A percentile compares a stretch with the other conserved stretches of the same genome.
phyloP scores from a whole-genome alignment of 768 basidiomycete genomes.

The Naganishia randhawae region DNA sequence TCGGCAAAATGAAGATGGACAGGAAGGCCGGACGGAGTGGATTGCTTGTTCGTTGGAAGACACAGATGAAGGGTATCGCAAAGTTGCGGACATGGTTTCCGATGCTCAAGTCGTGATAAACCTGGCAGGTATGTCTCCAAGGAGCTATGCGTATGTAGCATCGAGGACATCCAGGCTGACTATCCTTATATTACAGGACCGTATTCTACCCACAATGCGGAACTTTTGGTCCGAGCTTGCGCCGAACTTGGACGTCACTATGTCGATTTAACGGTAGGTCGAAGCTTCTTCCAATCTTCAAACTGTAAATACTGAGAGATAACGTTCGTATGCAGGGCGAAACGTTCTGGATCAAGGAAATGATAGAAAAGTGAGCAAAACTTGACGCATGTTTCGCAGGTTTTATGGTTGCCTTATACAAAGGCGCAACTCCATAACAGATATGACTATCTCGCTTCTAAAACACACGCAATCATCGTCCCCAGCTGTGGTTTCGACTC shows the following conservation, averaged over 20 bases:
- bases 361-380: slow-evolving; percentile 58
- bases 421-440: slow-evolving; percentile 51
- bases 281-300: background rate
- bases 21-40: slow-evolving; percentile 14
- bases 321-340: slow-evolving; percentile 54
- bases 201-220: slow-evolving; percentile 43
- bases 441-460: slow-evolving; percentile 67
- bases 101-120: slow-evolving; percentile 40
- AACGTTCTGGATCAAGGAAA: slow-evolving; percentile 61
- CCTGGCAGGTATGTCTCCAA: slow-evolving; percentile 42
- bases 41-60: slow-evolving; percentile 27
- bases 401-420: background rate
- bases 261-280: slow-evolving; percentile 63
- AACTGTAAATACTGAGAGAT: background rate
- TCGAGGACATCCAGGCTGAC: no score
- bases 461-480: slow-evolving; percentile 69
- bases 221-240: slow-evolving; percentile 57
- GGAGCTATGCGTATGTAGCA: no score
- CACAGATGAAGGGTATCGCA: slow-evolving; percentile 34
- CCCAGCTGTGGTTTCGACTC: slow-evolving; percentile 65
- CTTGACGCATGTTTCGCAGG: background rate
- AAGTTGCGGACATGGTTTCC: slow-evolving; percentile 22
- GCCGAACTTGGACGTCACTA: slow-evolving; percentile 73
- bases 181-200: slow-evolving; percentile 34
- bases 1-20: slow-evolving; percentile 33